Base-by-base conservation (phyloP, 805 yeast species). In the Hanseniaspora mollemarum region DNA sequence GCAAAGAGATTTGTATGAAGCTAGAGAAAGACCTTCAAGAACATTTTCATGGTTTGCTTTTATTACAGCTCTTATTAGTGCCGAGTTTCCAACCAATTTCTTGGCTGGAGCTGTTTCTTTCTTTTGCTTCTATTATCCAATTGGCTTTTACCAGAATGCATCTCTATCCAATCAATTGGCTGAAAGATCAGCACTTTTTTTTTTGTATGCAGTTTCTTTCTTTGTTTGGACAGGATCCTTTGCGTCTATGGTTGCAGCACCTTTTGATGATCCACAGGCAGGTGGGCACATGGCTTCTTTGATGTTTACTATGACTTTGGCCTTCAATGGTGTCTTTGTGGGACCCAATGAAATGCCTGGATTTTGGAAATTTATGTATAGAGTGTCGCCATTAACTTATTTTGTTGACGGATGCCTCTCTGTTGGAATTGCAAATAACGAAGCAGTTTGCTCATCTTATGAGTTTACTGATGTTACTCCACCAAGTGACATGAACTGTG, bases 311-410 rank as follows among this genome's bases (percentile, higher is more conserved):
- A 65, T 81, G 71, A 69, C 77, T 36, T 67, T 84, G 66, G 74
- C 75, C 50, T 82, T 83, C 76, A 81, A 87, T 72, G 94, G 94
- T 72, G 85, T 81, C 40, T 68, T 84, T 67, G 78, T 75, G 15
- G 68, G 76, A 22, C 74, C 78, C 54, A 68, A 69, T 18, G 68
- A 64, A 29, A 61, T 81, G 69, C 83, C 83, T 28, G 78, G 86
- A n/a, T 84, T 84, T 71, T 80, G 88, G 87, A 69, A 74, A 40
- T 83, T 81, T 71, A 79, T 83, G 86, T 83, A 81, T 71, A 71
- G 87, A 61, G 74, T 71, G 18, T 77, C 81, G 22, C 90, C 92
- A 16, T 67, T 81, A 55, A 79, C 87, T 1, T 83, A 82, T 58
- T 71, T 81, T 67, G 68, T 83, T 49, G 67, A 71, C 18, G 80